These are phyloP conservation scores for Balansia obtecta DNA, from an alignment of 2,329 filamentous ascomycete genomes.

Conservation along the genomic window DNA sequence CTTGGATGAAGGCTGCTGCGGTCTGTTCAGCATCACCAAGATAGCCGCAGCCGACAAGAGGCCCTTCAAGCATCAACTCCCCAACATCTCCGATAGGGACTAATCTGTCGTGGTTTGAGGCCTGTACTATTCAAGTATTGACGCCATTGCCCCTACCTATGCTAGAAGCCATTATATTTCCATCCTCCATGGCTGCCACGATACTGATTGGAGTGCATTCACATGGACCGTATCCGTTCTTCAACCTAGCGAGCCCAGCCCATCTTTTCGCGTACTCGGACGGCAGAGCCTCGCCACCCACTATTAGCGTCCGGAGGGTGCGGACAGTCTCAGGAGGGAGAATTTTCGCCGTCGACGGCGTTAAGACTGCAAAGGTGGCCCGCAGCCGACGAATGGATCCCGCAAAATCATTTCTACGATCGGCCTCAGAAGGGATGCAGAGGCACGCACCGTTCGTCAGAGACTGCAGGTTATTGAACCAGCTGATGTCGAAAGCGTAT, in stretches of 20 bases:
- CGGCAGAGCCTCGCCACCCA: neutral
- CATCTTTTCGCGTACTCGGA: neutral
- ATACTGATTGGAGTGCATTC: constrained; percentile 1
- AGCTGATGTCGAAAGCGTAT: constrained; percentile 7
- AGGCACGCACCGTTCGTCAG: constrained; percentile 6
- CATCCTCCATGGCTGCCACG: neutral
- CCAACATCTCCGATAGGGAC: constrained; percentile 20
- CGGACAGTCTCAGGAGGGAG: neutral
- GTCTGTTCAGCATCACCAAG: constrained; percentile 35
- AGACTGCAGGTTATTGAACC: constrained; percentile 4
- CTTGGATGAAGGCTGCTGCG: constrained; percentile 28
- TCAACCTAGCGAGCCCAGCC: neutral
- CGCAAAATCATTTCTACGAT: constrained; percentile 33
- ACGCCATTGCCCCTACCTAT: neutral
- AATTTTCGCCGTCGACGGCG: constrained; percentile 17
- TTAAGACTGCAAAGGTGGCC: constrained; percentile 32
- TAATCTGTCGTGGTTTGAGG: constrained; percentile 8
- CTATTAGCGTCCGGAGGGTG: neutral
- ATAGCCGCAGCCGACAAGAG: constrained; percentile 36
- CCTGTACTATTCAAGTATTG: constrained; percentile 2
- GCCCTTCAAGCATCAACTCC: constrained; percentile 28
- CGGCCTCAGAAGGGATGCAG: constrained; percentile 16
- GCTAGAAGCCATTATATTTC: neutral
- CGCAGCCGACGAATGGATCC: constrained; percentile 25
- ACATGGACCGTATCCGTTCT: constrained; percentile 1